These are phyloP conservation scores for Arthrobotrys sphaeroides DNA, from an alignment of 2,329 filamentous ascomycete species.

Conservation along the genomic window DNA sequence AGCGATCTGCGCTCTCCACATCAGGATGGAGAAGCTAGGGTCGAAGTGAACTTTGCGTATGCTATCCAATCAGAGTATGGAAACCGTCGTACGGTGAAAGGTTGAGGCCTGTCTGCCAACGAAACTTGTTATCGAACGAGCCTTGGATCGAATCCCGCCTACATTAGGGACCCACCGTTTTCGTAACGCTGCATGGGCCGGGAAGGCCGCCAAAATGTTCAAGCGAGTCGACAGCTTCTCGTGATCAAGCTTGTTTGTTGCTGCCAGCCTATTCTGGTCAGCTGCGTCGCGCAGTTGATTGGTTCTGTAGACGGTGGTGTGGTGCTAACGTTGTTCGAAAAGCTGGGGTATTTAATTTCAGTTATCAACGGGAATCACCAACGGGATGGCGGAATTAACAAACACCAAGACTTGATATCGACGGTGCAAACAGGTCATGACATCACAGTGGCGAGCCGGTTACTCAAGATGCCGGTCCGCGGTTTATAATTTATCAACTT, in stretches of 20 bases:
- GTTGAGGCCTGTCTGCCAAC: background rate
- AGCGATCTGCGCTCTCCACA: conserved; percentile 42
- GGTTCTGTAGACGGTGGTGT: conserved; percentile 15
- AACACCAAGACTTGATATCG: too few species aligned
- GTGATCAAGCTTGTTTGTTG: conserved; percentile 21
- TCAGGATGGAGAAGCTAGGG: conserved; percentile 22
- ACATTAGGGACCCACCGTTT: conserved; percentile 41
- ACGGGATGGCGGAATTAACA: background rate
- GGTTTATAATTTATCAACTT: too few species aligned
- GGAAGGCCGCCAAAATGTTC: background rate
- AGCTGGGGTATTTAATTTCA: conserved; percentile 6
- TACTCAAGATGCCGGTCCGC: conserved; percentile 7
- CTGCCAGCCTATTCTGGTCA: conserved; percentile 30
- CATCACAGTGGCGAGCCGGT: conserved; percentile 13
- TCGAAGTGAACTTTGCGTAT: conserved; percentile 22
- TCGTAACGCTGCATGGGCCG: conserved; percentile 22
- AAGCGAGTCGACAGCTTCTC: conserved; percentile 25
- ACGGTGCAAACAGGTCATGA: conserved; percentile 3
- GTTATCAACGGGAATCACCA: conserved; percentile 1
- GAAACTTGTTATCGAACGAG: conserved; percentile 19
- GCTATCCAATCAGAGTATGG: conserved; percentile 34
- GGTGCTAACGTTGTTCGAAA: conserved; percentile 18
- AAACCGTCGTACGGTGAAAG: conserved; percentile 37
- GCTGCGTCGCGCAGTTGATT: conserved; percentile 31
- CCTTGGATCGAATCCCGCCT: conserved; percentile 46